Conservation (phyloP, 805 yeast species). For the Wickerhamomyces strasburgensis region DNA sequence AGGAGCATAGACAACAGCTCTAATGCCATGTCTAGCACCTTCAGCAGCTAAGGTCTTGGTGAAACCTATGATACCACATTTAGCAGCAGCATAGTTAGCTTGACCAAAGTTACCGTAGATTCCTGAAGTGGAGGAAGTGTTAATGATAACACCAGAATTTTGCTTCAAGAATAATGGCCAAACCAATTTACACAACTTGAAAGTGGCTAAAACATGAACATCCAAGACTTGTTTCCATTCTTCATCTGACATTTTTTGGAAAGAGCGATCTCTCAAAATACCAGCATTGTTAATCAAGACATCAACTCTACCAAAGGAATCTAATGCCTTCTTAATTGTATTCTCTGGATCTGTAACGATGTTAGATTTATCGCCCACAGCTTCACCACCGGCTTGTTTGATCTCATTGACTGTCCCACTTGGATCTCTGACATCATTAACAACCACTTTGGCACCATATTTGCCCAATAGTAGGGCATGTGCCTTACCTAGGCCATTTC, state of each 20-base stretch:
- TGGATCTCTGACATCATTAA: constrained; percentile 83
- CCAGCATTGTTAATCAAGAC: constrained; percentile 92
- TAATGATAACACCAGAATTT: constrained; percentile 75
- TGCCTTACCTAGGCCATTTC: constrained; percentile 88
- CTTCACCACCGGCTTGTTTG: constrained; percentile 64
- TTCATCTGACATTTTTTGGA: constrained; percentile 73
- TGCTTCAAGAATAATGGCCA: constrained; percentile 88
- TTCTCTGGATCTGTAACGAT: constrained; percentile 71
- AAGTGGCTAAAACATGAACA: constrained; percentile 82
- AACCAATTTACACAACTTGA: constrained; percentile 75
- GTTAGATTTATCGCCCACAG: constrained; percentile 79
- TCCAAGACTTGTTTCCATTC: constrained; percentile 80
- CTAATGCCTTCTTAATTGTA: constrained; percentile 73
- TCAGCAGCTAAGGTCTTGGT: constrained; percentile 85
- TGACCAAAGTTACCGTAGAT: constrained; percentile 98
- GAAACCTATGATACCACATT: constrained; percentile 81
- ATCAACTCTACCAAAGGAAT: constrained; percentile 77
- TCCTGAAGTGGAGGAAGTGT: constrained; percentile 93
- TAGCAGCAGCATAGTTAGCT: constrained; percentile 92
- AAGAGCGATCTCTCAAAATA: constrained; percentile 83
- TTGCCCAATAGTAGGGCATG: constrained; percentile 82
- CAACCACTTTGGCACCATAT: constrained; percentile 93
- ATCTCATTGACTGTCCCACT: constrained; percentile 70
- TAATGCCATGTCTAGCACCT: constrained; percentile 74
- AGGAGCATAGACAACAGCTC: constrained; percentile 85